Evolutionary conservation across 352 stramenopile species (phyloP).

Genomic region (Phytophthora tubulina): DNA sequence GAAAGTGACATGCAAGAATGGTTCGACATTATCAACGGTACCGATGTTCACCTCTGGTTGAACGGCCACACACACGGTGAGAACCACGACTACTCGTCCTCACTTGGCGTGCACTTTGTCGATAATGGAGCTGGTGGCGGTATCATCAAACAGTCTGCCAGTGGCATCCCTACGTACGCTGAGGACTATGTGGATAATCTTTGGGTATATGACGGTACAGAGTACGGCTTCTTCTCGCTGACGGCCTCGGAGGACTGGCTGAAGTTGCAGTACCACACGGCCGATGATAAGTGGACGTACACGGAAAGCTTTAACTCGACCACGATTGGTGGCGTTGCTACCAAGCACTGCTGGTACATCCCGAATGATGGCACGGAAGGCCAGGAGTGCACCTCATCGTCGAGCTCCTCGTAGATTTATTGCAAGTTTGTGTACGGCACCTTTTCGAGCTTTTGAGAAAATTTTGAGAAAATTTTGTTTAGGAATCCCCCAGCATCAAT

Average conservation of each 20-base stretch:
- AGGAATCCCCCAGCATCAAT: too few species aligned
- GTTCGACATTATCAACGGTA: conserved; percentile 55
- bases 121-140: conserved; percentile 78
- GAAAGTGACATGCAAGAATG: conserved; percentile 45
- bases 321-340: conserved; percentile 53
- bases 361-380: conserved; percentile 53
- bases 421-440: conserved; percentile 6
- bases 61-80: conserved; percentile 72
- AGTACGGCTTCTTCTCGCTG: conserved; percentile 77
- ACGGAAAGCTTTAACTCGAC: conserved; percentile 56
- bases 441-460: not conserved
- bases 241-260: conserved; percentile 65
- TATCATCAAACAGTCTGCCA: conserved; percentile 77
- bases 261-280: conserved; percentile 74
- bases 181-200: conserved; percentile 61
- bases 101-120: conserved; percentile 72
- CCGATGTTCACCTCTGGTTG: conserved; percentile 50
- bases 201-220: conserved; percentile 63
- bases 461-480: too few species aligned
- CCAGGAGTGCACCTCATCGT: conserved; percentile 39
- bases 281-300: conserved; percentile 66
- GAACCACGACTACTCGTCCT: conserved; percentile 70
- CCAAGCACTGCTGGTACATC: conserved; percentile 79
- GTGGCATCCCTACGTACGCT: conserved; percentile 67
- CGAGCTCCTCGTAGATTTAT: conserved; percentile 32